These are phyloP conservation scores for Eragrostis nindensis DNA, from an alignment of 176 grass and related monocot genomes.

Conservation along the genomic window DNA sequence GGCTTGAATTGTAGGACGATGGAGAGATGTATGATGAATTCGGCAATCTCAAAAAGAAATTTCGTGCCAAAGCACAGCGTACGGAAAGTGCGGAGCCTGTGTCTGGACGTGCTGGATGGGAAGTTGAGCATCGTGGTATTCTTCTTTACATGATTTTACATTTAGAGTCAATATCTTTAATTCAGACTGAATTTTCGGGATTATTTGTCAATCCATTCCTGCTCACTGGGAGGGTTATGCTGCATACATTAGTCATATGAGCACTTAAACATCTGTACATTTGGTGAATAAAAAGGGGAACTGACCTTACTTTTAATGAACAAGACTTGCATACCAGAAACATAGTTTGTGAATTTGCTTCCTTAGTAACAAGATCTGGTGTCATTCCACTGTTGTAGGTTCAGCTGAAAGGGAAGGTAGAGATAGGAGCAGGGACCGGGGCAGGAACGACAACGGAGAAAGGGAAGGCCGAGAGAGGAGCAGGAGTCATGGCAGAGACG, in stretches of 20 bases:
- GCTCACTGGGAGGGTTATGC: neutral
- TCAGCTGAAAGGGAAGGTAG: conserved; percentile 43
- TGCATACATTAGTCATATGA: neutral
- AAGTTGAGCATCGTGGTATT: conserved; percentile 74
- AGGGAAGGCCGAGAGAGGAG: conserved; percentile 36
- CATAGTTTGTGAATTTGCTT: neutral
- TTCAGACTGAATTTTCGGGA: neutral
- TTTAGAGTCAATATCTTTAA: neutral
- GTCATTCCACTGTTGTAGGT: conserved; percentile 23
- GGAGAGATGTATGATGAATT: conserved; percentile 99
- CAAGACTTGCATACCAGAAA: neutral
- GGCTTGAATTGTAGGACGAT: conserved; percentile 72
- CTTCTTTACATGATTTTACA: neutral
- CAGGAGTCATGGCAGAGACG: conserved; percentile 28
- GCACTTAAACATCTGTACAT: neutral
- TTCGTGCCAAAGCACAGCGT: conserved; percentile 79
- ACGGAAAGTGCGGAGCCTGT: conserved; percentile 55
- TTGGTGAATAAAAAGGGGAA: neutral
- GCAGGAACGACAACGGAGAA: neutral
- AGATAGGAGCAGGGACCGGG: conserved; percentile 52
- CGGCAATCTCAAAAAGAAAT: conserved; percentile 99
- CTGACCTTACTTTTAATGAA: neutral
- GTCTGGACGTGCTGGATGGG: conserved; percentile 83
- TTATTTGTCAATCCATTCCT: neutral
- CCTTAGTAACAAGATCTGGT: neutral